Base-by-base conservation (phyloP, 805 yeast species). In the Pichia cabralensis region DNA sequence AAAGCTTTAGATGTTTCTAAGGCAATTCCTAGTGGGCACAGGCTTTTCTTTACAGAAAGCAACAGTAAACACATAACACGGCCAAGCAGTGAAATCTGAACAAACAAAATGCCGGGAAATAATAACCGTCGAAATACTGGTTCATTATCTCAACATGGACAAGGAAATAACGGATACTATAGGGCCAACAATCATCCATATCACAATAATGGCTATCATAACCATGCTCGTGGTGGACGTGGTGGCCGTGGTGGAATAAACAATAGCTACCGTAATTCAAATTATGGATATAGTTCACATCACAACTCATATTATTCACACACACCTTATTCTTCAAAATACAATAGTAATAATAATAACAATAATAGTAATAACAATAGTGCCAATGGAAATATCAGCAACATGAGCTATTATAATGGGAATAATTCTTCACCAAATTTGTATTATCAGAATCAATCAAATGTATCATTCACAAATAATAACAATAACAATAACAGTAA, bases 101-200 rank as follows among this genome's bases (percentile, higher is more conserved):
- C n/a, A n/a, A n/a, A n/a, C n/a, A n/a, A n/a, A n/a, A n/a, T n/a
- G n/a, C n/a, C n/a, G n/a, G n/a, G n/a, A n/a, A n/a, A n/a, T n/a
- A n/a, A n/a, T n/a, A n/a, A n/a, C n/a, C n/a, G n/a, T n/a, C n/a
- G n/a, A n/a, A n/a, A n/a, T n/a, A n/a, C n/a, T n/a, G n/a, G n/a
- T n/a, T n/a, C n/a, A n/a, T n/a, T n/a, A n/a, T n/a, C n/a, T n/a
- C n/a, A n/a, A n/a, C n/a, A n/a, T n/a, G n/a, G n/a, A n/a, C n/a
- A n/a, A n/a, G n/a, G n/a, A n/a, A n/a, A n/a, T n/a, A n/a, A n/a
- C n/a, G n/a, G n/a, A n/a, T n/a, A n/a, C 15, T 37, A 40, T 25
- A 35, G 35, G 14, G 32, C 28, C 16, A 15, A 21, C 17, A 37
- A 22, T 24, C 26, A 22, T 14, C 34, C 37, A 16, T 36, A 40